Conservation (phyloP, 805 yeast species). For the Candida morakotiae region DNA sequence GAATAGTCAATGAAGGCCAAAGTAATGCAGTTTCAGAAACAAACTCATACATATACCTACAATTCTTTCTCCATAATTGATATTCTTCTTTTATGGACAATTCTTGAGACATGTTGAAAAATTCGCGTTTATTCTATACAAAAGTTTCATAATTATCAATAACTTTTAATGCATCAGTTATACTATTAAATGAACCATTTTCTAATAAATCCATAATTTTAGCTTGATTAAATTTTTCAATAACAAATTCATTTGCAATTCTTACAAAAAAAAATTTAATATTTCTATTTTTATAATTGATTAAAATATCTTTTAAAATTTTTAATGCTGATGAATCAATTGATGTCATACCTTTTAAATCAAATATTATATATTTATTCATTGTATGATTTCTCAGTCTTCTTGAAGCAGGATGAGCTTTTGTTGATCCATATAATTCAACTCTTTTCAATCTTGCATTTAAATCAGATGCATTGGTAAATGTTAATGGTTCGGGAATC, state of each 20-base stretch:
- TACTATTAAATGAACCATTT: slow-evolving; percentile 33
- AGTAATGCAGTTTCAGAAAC: slow-evolving; percentile 74
- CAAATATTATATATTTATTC: slow-evolving; percentile 40
- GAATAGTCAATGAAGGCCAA: slow-evolving; percentile 80
- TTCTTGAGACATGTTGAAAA: slow-evolving; percentile 16
- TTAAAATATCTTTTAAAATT: slow-evolving; percentile 26
- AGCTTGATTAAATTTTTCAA: slow-evolving; percentile 24
- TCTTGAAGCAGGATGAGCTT: slow-evolving; percentile 40
- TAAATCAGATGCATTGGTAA: slow-evolving; percentile 38
- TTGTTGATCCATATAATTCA: slow-evolving; percentile 40
- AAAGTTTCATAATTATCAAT: slow-evolving; percentile 31
- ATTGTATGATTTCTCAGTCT: slow-evolving; percentile 30
- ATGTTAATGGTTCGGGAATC: slow-evolving; percentile 42
- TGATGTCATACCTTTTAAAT: slow-evolving; percentile 39
- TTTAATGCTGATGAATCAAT: slow-evolving; percentile 42
- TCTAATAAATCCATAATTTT: slow-evolving; percentile 26
- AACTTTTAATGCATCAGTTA: slow-evolving; percentile 35
- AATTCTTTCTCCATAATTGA: slow-evolving; percentile 75
- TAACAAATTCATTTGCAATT: slow-evolving; percentile 22
- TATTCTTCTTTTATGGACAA: slow-evolving; percentile 60
- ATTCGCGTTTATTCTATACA: slow-evolving; percentile 4
- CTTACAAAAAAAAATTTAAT: slow-evolving; percentile 34
- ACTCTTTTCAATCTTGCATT: slow-evolving; percentile 34
- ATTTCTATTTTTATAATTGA: slow-evolving; percentile 24
- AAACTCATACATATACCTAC: slow-evolving; percentile 78